These are phyloP conservation scores for Sugiyamaella smithiae DNA, from an alignment of 805 yeast species.

Conservation along the genomic window DNA sequence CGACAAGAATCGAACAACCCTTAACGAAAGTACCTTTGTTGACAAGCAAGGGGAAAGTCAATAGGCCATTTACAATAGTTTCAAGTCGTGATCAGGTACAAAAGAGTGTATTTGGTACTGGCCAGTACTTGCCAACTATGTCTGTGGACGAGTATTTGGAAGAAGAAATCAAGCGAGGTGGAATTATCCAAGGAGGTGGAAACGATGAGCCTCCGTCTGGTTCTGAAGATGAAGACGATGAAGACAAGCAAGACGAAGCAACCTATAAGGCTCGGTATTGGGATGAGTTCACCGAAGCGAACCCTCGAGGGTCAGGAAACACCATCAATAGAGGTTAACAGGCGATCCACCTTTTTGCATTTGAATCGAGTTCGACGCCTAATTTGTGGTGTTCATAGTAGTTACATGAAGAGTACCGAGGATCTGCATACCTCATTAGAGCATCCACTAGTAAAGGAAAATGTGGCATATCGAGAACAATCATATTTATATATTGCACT, in stretches of 20 bases:
- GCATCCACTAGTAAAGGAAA: too few species aligned
- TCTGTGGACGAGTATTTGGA: slow-evolving; percentile 88
- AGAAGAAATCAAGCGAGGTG: slow-evolving; percentile 80
- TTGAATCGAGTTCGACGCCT: too few species aligned
- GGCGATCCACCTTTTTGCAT: neutral
- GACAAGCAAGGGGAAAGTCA: slow-evolving; percentile 70
- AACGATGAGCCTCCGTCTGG: slow-evolving; percentile 29
- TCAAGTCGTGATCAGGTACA: slow-evolving; percentile 51
- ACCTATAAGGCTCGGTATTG: slow-evolving; percentile 79
- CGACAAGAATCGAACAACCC: slow-evolving; percentile 59
- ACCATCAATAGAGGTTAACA: slow-evolving; percentile 63
- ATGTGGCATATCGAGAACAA: too few species aligned
- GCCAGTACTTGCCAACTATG: slow-evolving; percentile 91
- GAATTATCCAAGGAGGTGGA: slow-evolving; percentile 48
- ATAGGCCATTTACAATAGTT: slow-evolving; percentile 79
- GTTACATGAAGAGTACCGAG: too few species aligned
- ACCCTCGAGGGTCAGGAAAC: slow-evolving; percentile 88
- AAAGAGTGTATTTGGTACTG: slow-evolving; percentile 79
- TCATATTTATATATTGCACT: too few species aligned
- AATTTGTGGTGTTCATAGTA: too few species aligned
- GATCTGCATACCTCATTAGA: too few species aligned
- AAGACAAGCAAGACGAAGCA: slow-evolving; percentile 54
- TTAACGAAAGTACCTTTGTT: slow-evolving; percentile 41
- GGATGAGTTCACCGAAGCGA: slow-evolving; percentile 90
- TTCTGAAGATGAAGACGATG: slow-evolving; percentile 60